Evolutionary conservation across 2,329 filamentous ascomycete species (phyloP).

Genomic region (Phialophora chinensis): DNA sequence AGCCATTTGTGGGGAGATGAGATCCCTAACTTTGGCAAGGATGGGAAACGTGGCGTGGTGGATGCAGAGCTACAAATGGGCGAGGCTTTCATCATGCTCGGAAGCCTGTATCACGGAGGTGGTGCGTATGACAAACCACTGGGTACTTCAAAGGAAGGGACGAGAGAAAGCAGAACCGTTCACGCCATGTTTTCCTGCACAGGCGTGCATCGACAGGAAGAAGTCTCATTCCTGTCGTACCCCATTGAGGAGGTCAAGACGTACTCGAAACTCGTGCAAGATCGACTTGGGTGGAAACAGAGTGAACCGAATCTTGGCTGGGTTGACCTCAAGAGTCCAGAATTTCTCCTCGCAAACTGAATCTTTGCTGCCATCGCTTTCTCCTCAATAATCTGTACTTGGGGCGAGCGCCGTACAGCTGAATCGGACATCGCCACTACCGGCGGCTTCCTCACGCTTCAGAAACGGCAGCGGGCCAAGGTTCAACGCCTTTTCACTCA

Average conservation of each 20-base stretch:
- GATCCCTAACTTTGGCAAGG: conserved; percentile 45
- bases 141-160: conserved; percentile 36
- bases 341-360: conserved; percentile 41
- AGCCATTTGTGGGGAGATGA: conserved; percentile 50
- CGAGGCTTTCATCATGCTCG: conserved; percentile 49
- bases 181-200: conserved; percentile 51
- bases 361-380: not conserved
- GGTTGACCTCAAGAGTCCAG: conserved; percentile 49
- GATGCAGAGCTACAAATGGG: conserved; percentile 46
- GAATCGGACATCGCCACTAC: conserved; percentile 30
- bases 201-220: conserved; percentile 48
- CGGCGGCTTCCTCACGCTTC: conserved; percentile 35
- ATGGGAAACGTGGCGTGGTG: conserved; percentile 40
- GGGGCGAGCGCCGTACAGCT: conserved; percentile 38
- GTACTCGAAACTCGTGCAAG: conserved; percentile 47
- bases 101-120: conserved; percentile 49
- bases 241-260: conserved; percentile 49
- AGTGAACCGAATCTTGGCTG: conserved; percentile 51
- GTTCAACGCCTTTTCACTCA: conserved; percentile 42
- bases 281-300: conserved; percentile 50
- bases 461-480: conserved; percentile 41
- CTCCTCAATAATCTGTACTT: conserved; percentile 21
- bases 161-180: conserved; percentile 42
- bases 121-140: conserved; percentile 43
- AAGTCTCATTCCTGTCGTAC: conserved; percentile 47